Base-by-base conservation (phyloP, 1,284 basidiomycete species). In the Microbotryum violaceum region DNA sequence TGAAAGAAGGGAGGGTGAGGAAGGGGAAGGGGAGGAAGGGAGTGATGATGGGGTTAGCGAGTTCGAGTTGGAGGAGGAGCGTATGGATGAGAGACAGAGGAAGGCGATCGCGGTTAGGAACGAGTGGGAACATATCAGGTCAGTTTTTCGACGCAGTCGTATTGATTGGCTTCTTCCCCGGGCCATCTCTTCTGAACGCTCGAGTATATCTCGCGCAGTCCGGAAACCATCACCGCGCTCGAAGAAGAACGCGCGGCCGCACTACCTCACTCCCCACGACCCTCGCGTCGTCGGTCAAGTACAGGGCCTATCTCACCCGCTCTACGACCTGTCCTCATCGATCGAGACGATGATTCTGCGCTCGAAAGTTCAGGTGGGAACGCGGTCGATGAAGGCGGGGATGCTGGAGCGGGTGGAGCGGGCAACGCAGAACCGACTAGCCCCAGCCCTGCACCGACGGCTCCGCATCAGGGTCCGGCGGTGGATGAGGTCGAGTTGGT, bases 91-190 rank as follows among this genome's bases (percentile, higher is more conserved):
- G 52, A 58, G 55, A 37, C 52, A 56, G 51, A 56, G 53, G 16
- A 18, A 12, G 4, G 37, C 37, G 16, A 42, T 42, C 9, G 37
- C 37, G 12, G 55, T 33, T 46, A 53, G 66, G 27, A 25, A 66
- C 45, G 66, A 67, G 51, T 70, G 68, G 68, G 62, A 70, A 51
- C 59, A 63, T 42, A 70, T 70, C 51, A 65, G 60, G 65, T 68
- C 2, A 12, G 61, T 42, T 31, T 20, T n/a, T 9, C 6, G 29
- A 7, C 29, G 29, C 29, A 29, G 29, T 29, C 4, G 8, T 29
- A 29, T 29, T 29, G 29, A 29, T 29, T 3, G 29, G 29, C 6
- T 1, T 29, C 8, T 5, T 29, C 6, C 29, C 29, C 6, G 29
- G 8, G 4, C 4, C 29, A 7, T 29, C 9, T 31, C 31, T 9